A percentile compares a stretch with the other conserved stretches of the same genome.
phyloP scores from a whole-genome alignment of 2,329 filamentous ascomycete genomes.

The Tolypocladium sp. region DNA sequence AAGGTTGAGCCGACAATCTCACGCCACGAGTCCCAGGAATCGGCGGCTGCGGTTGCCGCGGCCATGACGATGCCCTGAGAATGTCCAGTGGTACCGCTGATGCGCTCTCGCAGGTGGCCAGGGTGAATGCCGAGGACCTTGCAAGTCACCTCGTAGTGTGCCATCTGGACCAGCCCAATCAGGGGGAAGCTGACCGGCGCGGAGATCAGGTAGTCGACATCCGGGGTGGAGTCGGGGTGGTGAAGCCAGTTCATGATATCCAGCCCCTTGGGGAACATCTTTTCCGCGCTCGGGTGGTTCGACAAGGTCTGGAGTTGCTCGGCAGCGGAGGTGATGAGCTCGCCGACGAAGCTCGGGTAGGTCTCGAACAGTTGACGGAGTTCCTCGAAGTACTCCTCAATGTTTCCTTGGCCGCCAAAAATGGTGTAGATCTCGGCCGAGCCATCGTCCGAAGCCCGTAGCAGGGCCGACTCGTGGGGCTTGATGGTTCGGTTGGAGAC shows the following conservation, averaged over 20 bases:
- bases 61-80: conserved; percentile 95
- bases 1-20: conserved; percentile 71
- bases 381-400: conserved; percentile 99
- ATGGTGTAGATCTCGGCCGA: conserved; percentile 85
- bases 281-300: conserved; percentile 76
- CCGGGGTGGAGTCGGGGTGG: conserved; percentile 79
- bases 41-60: conserved; percentile 80
- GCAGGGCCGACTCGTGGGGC: conserved; percentile 85
- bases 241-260: conserved; percentile 92
- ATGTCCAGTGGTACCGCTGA: conserved; percentile 87
- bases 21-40: conserved; percentile 87
- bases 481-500: conserved; percentile 80
- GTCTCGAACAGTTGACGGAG: conserved; percentile 84
- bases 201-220: conserved; percentile 88
- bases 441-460: conserved; percentile 78
- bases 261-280: conserved; percentile 94
- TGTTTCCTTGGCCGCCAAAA: conserved; percentile 96
- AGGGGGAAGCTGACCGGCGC: conserved; percentile 92
- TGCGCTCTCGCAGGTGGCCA: conserved; percentile 73
- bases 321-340: conserved; percentile 72
- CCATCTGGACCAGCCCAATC: conserved; percentile 91
- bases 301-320: conserved; percentile 81
- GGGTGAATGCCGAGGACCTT: conserved; percentile 84
- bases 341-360: conserved; percentile 83
- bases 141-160: conserved; percentile 92